A percentile compares a stretch with the other conserved stretches of the same genome.
phyloP scores from a whole-genome alignment of 2,329 filamentous ascomycete genomes.

The Pseudogymnoascus pannorum region DNA sequence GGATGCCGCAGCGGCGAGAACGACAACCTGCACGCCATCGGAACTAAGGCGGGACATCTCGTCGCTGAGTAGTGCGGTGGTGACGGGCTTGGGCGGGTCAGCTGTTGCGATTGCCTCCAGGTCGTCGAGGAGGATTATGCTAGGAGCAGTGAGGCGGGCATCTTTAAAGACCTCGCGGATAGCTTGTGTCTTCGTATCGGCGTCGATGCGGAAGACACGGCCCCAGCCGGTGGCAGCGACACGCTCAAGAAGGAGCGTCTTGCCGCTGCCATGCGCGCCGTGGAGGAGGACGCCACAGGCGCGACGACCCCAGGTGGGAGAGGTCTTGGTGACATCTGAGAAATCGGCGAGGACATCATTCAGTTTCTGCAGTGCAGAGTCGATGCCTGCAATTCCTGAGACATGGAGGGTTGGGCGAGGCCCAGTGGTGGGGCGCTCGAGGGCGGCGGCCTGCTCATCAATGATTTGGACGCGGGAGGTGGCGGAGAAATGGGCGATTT shows the following conservation, averaged over 20 bases:
- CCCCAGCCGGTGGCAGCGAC: constrained; percentile 65
- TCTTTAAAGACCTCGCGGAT: constrained; percentile 64
- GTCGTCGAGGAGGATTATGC: constrained; percentile 72
- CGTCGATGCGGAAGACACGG: constrained; percentile 54
- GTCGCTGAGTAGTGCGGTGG: constrained; percentile 43
- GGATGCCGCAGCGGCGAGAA: constrained; percentile 69
- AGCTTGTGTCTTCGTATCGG: constrained; percentile 47
- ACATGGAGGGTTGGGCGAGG: constrained; percentile 34
- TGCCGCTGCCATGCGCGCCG: constrained; percentile 78
- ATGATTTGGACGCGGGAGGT: constrained; percentile 23
- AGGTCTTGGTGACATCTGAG: constrained; percentile 29
- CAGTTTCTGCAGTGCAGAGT: constrained; percentile 54
- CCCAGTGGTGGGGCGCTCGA: constrained; percentile 19
- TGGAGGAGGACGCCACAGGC: constrained; percentile 48
- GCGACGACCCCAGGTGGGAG: constrained; percentile 20
- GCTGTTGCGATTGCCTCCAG: constrained; percentile 63
- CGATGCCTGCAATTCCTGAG: constrained; percentile 59
- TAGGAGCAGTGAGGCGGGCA: constrained; percentile 62
- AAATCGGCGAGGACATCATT: constrained; percentile 59
- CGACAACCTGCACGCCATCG: constrained; percentile 50
- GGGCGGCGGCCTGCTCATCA: constrained; percentile 13
- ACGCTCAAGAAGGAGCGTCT: constrained; percentile 64
- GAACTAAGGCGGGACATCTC: constrained; percentile 48
- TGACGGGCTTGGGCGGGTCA: constrained; percentile 43
- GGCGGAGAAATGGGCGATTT: constrained; percentile 24